Conservation (phyloP, 345 rosid species). For the Rubroshorea leprosula region DNA sequence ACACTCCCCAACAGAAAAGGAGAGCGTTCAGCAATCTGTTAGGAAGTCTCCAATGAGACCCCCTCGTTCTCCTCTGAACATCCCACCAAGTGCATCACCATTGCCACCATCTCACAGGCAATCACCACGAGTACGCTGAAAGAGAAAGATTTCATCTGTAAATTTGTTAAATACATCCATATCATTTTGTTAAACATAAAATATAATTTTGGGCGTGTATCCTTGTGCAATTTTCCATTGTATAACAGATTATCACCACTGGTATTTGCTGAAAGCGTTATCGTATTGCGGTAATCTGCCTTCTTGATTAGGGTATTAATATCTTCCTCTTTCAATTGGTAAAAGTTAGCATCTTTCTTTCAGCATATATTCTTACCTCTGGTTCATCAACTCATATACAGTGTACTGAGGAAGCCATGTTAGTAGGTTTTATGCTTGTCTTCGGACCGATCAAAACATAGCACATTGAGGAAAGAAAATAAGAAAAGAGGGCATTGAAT, state of each 20-base stretch:
- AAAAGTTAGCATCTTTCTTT: too few species aligned
- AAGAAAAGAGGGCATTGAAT: too few species aligned
- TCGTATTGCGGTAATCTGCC: background rate
- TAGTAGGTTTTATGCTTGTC: too few species aligned
- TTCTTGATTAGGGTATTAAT: background rate
- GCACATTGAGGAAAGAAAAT: too few species aligned
- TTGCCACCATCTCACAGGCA: conserved; percentile 46
- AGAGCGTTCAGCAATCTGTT: conserved; percentile 25
- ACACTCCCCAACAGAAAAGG: conserved; percentile 28
- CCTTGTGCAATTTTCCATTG: conserved; percentile 23
- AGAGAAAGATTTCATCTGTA: conserved; percentile 13
- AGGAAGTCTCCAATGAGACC: conserved; percentile 54
- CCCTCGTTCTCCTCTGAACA: conserved; percentile 45
- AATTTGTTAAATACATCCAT: conserved; percentile 9
- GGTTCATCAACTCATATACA: too few species aligned
- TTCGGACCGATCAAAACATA: too few species aligned
- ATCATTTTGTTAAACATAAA: conserved; percentile 4
- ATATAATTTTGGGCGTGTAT: conserved; percentile 12
- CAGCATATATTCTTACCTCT: too few species aligned
- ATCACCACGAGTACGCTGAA: conserved; percentile 49
- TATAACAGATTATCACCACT: conserved; percentile 10
- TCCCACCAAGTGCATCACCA: conserved; percentile 57
- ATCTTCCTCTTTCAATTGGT: background rate
- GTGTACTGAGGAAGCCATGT: too few species aligned
- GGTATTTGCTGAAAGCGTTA: conserved; percentile 8